phyloP scores from a whole-genome alignment of 345 rosid species.

The Populus alba region DNA sequence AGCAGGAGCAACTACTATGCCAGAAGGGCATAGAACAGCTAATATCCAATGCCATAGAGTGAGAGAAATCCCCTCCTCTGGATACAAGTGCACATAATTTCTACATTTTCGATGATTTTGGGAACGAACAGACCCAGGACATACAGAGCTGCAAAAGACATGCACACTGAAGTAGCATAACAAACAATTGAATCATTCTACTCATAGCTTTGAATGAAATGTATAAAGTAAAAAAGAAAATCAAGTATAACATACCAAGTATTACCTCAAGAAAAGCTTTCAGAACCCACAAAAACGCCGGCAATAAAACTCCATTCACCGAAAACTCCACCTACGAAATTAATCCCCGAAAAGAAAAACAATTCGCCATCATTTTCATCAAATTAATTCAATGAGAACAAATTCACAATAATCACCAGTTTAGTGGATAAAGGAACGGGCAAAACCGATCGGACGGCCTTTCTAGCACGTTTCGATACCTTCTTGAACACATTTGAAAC shows the following conservation, averaged over 20 bases:
- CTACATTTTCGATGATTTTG: neutral
- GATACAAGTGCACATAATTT: neutral
- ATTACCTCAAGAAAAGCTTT: conserved; percentile 93
- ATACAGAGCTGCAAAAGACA: neutral
- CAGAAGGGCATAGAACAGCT: neutral
- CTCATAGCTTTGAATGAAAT: neutral
- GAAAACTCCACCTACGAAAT: conserved; percentile 67
- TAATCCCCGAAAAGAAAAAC: neutral
- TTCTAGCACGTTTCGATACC: conserved; percentile 68
- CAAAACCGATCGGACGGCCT: conserved; percentile 80
- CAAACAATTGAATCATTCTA: neutral
- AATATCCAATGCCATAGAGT: no score
- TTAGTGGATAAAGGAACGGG: conserved; percentile 62
- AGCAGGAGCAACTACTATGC: neutral
- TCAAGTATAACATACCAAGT: neutral
- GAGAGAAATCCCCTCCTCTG: neutral
- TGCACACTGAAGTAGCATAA: neutral
- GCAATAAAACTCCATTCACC: conserved; percentile 74
- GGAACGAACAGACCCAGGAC: neutral
- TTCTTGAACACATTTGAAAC: conserved; percentile 67
- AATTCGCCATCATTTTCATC: no score
- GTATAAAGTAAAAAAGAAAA: no score
- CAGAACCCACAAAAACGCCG: conserved; percentile 81
- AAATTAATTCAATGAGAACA: neutral
- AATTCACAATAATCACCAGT: conserved; percentile 36